Evolutionary conservation across 495 filamentous ascomycete genomes (phyloP).

Genomic region (Aspergillus wentii): DNA sequence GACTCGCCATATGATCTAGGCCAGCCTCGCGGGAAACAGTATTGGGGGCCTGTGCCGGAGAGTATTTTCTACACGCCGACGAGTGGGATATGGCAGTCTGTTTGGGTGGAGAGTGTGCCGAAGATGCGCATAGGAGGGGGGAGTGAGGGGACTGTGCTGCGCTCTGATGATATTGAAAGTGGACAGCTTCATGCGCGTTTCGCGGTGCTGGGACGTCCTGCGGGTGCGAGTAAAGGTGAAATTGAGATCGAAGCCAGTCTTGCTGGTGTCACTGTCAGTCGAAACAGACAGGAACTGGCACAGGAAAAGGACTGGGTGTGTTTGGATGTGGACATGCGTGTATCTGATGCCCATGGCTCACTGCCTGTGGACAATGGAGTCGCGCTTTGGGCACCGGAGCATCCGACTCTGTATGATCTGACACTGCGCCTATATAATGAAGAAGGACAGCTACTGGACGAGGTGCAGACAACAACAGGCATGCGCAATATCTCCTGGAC

Average conservation of each 20-base stretch:
- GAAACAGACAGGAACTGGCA: conserved; percentile 5
- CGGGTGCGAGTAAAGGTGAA: conserved; percentile 3
- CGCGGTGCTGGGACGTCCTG: conserved; percentile 14
- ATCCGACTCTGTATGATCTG: conserved; percentile 34
- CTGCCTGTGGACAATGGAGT: conserved; percentile 21
- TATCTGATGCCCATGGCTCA: conserved; percentile 3
- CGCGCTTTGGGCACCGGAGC: conserved; percentile 34
- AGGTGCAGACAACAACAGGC: conserved; percentile 26
- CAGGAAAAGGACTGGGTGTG: conserved; percentile 14
- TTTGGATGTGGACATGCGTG: conserved; percentile 21
- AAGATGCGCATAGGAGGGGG: conserved; percentile 16
- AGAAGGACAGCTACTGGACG: conserved; percentile 15
- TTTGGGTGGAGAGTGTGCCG: conserved; percentile 36
- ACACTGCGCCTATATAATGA: conserved; percentile 19
- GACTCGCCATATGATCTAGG: conserved; percentile 30
- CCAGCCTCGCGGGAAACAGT: conserved; percentile 38
- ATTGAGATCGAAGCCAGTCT: conserved; percentile 25
- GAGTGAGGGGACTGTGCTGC: conserved; percentile 28
- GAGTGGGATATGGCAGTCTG: conserved; percentile 32
- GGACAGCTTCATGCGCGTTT: conserved; percentile 21
- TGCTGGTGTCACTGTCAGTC: conserved; percentile 12
- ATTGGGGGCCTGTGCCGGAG: conserved; percentile 33
- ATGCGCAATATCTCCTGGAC: conserved; percentile 34
- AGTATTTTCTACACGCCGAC: conserved; percentile 37
- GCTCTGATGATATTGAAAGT: conserved; percentile 25